Evolutionary conservation across 1,284 basidiomycete species (phyloP).

Genomic region (Pyrrhoderma lamaoense): DNA sequence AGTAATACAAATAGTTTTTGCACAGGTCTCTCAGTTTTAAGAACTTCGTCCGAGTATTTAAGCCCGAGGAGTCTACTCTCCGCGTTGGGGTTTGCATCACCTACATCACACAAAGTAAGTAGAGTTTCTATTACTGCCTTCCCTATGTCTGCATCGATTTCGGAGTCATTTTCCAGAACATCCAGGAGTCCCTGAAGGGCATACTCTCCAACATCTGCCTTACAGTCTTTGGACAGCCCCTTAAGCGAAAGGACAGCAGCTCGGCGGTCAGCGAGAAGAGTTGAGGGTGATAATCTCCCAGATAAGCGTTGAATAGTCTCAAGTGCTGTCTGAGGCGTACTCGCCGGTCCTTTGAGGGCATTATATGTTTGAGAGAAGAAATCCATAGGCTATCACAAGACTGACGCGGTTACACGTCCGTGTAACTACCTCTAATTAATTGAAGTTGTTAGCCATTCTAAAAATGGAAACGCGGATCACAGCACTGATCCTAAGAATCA

Average conservation of each 20-base stretch:
- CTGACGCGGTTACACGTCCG: neutral
- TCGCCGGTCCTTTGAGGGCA: constrained; percentile 69
- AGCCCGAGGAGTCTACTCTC: constrained; percentile 58
- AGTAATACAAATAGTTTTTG: constrained; percentile 78
- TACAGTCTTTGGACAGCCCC: constrained; percentile 87
- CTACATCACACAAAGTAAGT: constrained; percentile 65
- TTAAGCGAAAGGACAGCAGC: constrained; percentile 91
- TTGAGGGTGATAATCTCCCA: constrained; percentile 81
- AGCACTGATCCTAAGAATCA: too few relatives aligned
- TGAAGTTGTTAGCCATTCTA: too few relatives aligned
- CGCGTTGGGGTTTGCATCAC: constrained; percentile 33
- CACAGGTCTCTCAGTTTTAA: constrained; percentile 63
- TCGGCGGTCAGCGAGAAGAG: constrained; percentile 82
- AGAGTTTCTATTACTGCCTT: constrained; percentile 88
- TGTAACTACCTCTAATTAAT: too few relatives aligned
- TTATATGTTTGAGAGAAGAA: constrained; percentile 77
- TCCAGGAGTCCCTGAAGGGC: constrained; percentile 74
- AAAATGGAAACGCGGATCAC: too few relatives aligned
- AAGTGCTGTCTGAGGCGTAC: constrained; percentile 71
- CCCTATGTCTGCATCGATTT: constrained; percentile 83
- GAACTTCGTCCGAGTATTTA: constrained; percentile 65
- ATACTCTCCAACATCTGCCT: constrained; percentile 73
- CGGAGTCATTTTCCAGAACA: constrained; percentile 79
- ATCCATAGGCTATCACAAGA: constrained; percentile 43
- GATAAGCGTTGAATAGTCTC: constrained; percentile 85